Percentiles rank a stretch among this genome's conserved stretches.
phyloP scores from a whole-genome alignment of 768 basidiomycete species.

The Coprinopsis cinerea region DNA sequence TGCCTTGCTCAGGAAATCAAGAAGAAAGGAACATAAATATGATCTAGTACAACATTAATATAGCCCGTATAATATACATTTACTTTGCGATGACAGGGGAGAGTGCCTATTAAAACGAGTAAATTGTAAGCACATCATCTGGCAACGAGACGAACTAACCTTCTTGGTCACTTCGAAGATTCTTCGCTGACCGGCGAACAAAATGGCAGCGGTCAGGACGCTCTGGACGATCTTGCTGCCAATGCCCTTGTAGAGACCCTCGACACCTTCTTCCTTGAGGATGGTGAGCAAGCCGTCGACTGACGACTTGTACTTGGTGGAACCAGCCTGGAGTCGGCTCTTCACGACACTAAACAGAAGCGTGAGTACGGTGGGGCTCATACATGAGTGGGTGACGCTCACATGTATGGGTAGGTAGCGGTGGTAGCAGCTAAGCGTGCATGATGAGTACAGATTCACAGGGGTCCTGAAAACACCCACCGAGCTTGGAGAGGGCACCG shows the following conservation, averaged over 20 bases:
- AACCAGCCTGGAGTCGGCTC: conserved; percentile 73
- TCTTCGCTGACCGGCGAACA: conserved; percentile 86
- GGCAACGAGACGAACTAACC: conserved; percentile 21
- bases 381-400: conserved; percentile 13
- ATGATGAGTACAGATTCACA: not conserved
- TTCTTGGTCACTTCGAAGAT: conserved; percentile 68
- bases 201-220: conserved; percentile 87
- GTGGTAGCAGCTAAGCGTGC: conserved; percentile 39
- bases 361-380: not conserved
- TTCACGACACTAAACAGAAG: conserved; percentile 53
- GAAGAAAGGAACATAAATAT: too few relatives aligned
- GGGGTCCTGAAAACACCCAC: conserved; percentile 31
- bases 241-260: conserved; percentile 83
- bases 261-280: conserved; percentile 70
- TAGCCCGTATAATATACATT: not conserved
- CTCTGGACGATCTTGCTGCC: conserved; percentile 87
- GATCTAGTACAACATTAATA: too few relatives aligned
- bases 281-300: conserved; percentile 75
- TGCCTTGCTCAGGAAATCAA: too few relatives aligned
- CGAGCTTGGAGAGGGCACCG: conserved; percentile 90
- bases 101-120: not conserved
- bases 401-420: conserved; percentile 46
- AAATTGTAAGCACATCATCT: not conserved
- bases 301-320: conserved; percentile 70
- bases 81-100: conserved; percentile 6